Evolutionary conservation across 164 flowering plant species (phyloP).

Genomic region (Kingdonia uniflora): DNA sequence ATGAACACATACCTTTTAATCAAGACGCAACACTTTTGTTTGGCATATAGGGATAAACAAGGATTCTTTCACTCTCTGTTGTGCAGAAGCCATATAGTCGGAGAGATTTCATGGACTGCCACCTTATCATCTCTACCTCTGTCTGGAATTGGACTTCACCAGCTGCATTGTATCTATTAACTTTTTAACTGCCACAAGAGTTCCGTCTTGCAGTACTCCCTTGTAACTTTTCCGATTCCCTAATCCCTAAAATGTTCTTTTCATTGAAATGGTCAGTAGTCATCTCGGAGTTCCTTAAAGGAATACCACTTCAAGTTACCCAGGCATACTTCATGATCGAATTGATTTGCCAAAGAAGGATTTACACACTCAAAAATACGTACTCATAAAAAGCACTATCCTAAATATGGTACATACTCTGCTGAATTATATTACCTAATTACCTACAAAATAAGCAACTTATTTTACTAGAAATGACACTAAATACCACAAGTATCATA

Average conservation of each 20-base stretch:
- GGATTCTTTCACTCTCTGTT: slow-evolving; percentile 58
- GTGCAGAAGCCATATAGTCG: slow-evolving; percentile 68
- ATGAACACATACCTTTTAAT: slow-evolving; percentile 37
- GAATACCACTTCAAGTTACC: slow-evolving; percentile 66
- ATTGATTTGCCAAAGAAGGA: slow-evolving; percentile 49
- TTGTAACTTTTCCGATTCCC: slow-evolving; percentile 82
- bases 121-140: slow-evolving; percentile 73
- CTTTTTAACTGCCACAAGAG: slow-evolving; percentile 69
- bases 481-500: too few relatives aligned
- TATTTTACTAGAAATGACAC: too few relatives aligned
- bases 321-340: slow-evolving; percentile 62
- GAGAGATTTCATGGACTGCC: slow-evolving; percentile 85
- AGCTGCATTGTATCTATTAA: slow-evolving; percentile 58
- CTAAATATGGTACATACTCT: too few relatives aligned
- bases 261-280: slow-evolving; percentile 68
- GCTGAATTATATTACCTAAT: too few relatives aligned
- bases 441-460: not conserved
- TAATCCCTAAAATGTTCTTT: slow-evolving; percentile 66
- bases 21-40: slow-evolving; percentile 80
- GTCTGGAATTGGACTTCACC: slow-evolving; percentile 83
- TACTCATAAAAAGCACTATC: too few relatives aligned
- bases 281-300: slow-evolving; percentile 68
- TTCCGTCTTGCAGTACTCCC: slow-evolving; percentile 61
- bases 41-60: slow-evolving; percentile 79
- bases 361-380: too few relatives aligned